These are phyloP conservation scores for Neckera pumila DNA, from an alignment of 225 moss, liverwort and hornwort genomes.

Conservation along the genomic window DNA sequence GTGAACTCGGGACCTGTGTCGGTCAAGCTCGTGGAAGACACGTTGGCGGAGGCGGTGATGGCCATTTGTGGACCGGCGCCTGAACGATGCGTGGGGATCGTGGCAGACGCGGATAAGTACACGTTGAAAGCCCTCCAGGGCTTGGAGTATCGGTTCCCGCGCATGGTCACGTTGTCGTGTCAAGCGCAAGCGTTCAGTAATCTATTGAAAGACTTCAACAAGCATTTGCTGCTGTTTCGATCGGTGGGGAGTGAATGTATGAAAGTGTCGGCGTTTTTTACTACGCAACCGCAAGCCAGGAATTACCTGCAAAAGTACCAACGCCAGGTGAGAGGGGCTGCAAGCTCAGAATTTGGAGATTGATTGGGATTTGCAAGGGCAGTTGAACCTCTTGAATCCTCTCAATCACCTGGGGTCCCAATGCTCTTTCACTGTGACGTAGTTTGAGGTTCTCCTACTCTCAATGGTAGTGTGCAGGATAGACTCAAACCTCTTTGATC, in stretches of 20 bases:
- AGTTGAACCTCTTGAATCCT: not conserved
- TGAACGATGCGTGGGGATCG: slow-evolving; percentile 85
- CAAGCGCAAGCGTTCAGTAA: slow-evolving; percentile 76
- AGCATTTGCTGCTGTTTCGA: slow-evolving; percentile 71
- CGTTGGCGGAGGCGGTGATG: slow-evolving; percentile 64
- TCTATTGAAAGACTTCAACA: slow-evolving; percentile 84
- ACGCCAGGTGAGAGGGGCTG: slow-evolving; percentile 18
- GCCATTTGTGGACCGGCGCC: slow-evolving; percentile 61
- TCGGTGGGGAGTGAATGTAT: slow-evolving; percentile 63
- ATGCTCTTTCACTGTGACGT: not conserved
- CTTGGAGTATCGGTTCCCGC: slow-evolving; percentile 72
- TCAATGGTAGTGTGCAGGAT: not conserved
- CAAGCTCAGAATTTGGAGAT: not conserved
- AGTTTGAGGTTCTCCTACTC: not conserved
- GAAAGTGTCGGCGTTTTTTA: slow-evolving; percentile 77
- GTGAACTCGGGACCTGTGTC: slow-evolving; percentile 71
- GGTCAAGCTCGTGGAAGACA: slow-evolving; percentile 78
- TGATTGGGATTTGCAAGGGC: not conserved
- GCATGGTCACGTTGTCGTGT: slow-evolving; percentile 90
- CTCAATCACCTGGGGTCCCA: not conserved
- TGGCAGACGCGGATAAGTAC: slow-evolving; percentile 76
- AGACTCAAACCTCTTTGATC: not conserved
- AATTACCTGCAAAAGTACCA: slow-evolving; percentile 66
- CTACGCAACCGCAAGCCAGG: slow-evolving; percentile 71
- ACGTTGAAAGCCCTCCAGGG: slow-evolving; percentile 71